Evolutionary conservation across 129 eudicot species (phyloP).

Genomic region (Ambrosia trifida): DNA sequence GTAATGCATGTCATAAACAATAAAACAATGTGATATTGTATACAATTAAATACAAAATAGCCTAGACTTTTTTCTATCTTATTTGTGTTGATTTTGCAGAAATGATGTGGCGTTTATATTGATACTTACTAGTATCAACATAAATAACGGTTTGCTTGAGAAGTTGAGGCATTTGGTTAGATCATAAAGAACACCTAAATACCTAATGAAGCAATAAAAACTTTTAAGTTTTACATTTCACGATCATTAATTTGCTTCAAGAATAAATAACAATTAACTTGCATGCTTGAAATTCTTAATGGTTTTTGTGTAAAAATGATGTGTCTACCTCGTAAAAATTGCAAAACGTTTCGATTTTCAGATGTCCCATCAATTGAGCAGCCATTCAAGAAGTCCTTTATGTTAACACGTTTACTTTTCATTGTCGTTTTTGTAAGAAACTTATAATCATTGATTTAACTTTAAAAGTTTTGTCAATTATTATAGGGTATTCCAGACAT

Average conservation of each 20-base stretch:
- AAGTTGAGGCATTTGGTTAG: not conserved
- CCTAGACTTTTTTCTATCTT: not conserved
- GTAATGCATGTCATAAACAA: slow-evolving; percentile 8
- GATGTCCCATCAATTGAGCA: not conserved
- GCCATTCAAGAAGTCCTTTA: not conserved
- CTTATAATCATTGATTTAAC: not conserved
- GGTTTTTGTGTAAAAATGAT: not conserved
- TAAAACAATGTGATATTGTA: not conserved
- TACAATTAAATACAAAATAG: not conserved
- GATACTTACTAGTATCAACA: not conserved
- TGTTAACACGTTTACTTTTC: not conserved
- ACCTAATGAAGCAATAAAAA: not conserved
- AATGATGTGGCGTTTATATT: not conserved
- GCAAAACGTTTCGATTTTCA: not conserved
- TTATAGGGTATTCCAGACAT: not conserved
- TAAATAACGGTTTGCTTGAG: not conserved
- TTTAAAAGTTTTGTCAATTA: not conserved
- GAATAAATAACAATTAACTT: not conserved
- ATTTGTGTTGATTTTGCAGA: not conserved
- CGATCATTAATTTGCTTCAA: not conserved
- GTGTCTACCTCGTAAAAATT: not conserved
- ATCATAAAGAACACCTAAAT: not conserved
- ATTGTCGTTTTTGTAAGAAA: not conserved
- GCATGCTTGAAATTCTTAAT: not conserved
- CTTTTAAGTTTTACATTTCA: not conserved